phyloP scores from a whole-genome alignment of 495 filamentous ascomycete species.

The Penicillium angulare region DNA sequence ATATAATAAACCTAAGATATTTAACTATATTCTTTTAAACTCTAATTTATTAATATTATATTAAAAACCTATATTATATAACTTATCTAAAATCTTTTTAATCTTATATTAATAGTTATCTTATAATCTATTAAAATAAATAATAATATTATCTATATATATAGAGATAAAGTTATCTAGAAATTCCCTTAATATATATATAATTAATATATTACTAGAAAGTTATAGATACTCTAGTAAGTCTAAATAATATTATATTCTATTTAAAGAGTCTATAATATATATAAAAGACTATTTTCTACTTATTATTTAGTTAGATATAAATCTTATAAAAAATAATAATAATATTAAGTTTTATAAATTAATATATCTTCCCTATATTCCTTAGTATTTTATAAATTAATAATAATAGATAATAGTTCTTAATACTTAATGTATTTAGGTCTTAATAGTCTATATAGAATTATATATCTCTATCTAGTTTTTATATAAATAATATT shows the following conservation, averaged over 20 bases:
- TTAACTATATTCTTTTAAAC: not conserved
- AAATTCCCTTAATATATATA: not conserved
- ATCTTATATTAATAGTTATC: not conserved
- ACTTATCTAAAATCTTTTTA: not conserved
- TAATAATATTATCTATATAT: not conserved
- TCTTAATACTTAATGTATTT: not conserved
- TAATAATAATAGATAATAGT: not conserved
- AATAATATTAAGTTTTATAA: constrained; percentile 1
- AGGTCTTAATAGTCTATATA: not conserved
- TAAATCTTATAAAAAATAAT: not conserved
- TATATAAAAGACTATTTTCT: not conserved
- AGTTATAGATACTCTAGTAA: not conserved
- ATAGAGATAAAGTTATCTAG: not conserved
- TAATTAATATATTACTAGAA: not conserved
- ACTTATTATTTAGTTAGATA: not conserved
- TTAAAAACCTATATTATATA: not conserved
- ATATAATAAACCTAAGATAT: too few species aligned
- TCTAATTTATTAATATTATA: not conserved
- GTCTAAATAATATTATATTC: not conserved
- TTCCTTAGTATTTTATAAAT: not conserved
- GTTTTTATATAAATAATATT: constrained; percentile 1
- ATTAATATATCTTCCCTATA: not conserved
- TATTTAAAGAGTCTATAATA: not conserved
- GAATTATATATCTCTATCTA: not conserved
- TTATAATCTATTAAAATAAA: not conserved